A percentile compares a stretch with the other conserved stretches of the same genome.
phyloP scores from a whole-genome alignment of 805 yeast species.

The Candida morakotiae region DNA sequence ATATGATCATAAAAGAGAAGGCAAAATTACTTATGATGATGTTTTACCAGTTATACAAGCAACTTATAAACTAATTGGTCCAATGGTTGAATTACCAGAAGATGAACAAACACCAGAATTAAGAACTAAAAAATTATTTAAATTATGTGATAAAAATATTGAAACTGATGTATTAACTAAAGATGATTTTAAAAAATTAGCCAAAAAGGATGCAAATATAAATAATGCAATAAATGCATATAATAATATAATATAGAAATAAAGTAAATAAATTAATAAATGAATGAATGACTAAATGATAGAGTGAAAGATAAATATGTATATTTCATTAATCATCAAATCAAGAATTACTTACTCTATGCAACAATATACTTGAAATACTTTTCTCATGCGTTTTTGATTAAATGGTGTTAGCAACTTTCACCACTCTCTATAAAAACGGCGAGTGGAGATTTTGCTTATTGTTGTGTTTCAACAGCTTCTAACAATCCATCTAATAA shows the following conservation, averaged over 20 bases:
- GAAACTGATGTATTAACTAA: constrained; percentile 63
- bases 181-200: constrained; percentile 80
- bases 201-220: constrained; percentile 74
- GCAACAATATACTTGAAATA: too few species aligned
- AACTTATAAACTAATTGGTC: constrained; percentile 92
- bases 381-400: too few species aligned
- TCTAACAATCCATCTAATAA: constrained; percentile 80
- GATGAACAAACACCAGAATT: constrained; percentile 92
- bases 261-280: not conserved
- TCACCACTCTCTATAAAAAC: not conserved
- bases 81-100: constrained; percentile 82
- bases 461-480: constrained; percentile 75
- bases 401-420: not conserved
- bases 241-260: constrained; percentile 64
- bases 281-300: too few species aligned
- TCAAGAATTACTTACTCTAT: too few species aligned
- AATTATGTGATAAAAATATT: constrained; percentile 62
- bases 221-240: constrained; percentile 73
- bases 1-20: constrained; percentile 80
- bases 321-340: too few species aligned
- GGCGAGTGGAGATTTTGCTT: too few species aligned
- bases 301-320: too few species aligned
- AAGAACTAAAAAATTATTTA: constrained; percentile 79
- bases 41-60: constrained; percentile 76
- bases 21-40: constrained; percentile 71